These are phyloP conservation scores for Eucalyptus melliodora DNA, from an alignment of 345 rosid genomes.

Conservation along the genomic window DNA sequence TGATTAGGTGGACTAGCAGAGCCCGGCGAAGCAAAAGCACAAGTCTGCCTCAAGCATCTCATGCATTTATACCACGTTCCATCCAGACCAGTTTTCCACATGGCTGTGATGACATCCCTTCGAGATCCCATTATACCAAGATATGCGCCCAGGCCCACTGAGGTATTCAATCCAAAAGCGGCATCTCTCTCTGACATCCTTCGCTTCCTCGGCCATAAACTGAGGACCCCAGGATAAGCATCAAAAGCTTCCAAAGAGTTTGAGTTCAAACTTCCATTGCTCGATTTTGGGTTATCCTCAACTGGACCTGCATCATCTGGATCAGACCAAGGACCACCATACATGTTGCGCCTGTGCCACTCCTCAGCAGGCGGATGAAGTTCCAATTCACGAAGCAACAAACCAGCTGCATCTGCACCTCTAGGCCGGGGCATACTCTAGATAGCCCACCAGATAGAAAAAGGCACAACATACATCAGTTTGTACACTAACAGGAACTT, in stretches of 20 bases:
- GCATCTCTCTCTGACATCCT: conserved; percentile 98
- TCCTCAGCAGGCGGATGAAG: conserved; percentile 99
- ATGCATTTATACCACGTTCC: conserved; percentile 99
- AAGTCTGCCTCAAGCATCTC: conserved; percentile 94
- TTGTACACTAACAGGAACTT: background rate
- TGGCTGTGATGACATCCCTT: conserved; percentile 88
- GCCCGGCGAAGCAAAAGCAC: conserved; percentile 70
- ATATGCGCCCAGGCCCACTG: conserved; percentile 88
- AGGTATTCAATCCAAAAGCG: conserved; percentile 90
- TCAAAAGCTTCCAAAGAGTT: conserved; percentile 29
- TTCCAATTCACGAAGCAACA: conserved; percentile 89
- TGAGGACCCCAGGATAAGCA: conserved; percentile 45
- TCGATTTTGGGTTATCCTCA: conserved; percentile 37
- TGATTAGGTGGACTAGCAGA: conserved; percentile 32
- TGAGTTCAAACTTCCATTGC: conserved; percentile 26
- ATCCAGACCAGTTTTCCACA: conserved; percentile 94
- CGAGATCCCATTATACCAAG: conserved; percentile 99
- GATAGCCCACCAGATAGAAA: background rate
- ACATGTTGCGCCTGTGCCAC: conserved; percentile 96
- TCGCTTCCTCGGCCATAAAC: conserved; percentile 95
- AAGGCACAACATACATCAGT: background rate
- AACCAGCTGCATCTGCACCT: conserved; percentile 99
- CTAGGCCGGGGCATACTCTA: conserved; percentile 99
- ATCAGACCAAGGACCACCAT: conserved; percentile 95
- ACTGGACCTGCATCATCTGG: conserved; percentile 42